Conservation (phyloP, 2,329 filamentous ascomycete species). For the Metarhizium anisopliae region DNA sequence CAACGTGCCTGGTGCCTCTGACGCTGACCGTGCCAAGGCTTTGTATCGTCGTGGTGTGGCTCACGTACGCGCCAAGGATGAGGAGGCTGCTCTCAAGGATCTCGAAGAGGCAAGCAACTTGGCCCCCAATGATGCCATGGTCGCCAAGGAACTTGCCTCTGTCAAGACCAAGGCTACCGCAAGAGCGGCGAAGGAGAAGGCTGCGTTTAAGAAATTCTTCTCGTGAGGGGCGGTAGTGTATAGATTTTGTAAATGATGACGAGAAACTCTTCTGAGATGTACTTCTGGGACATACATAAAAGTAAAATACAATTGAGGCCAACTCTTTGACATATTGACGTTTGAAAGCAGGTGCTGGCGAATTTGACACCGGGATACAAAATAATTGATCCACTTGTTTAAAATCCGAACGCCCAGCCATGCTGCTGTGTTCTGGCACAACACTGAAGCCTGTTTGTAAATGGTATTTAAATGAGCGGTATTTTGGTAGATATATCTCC, state of each 20-base stretch:
- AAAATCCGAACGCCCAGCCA: too few species aligned
- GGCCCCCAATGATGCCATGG: slow-evolving; percentile 64
- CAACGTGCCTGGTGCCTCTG: slow-evolving; percentile 53
- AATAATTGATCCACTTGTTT: too few species aligned
- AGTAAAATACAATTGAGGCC: neutral
- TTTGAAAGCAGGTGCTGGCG: too few species aligned
- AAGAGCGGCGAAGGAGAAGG: slow-evolving; percentile 79
- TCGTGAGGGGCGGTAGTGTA: slow-evolving; percentile 21
- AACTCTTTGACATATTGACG: neutral
- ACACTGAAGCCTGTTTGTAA: too few species aligned
- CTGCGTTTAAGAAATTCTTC: slow-evolving; percentile 89
- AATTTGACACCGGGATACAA: too few species aligned
- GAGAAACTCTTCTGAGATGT: neutral
- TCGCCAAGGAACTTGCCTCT: slow-evolving; percentile 64
- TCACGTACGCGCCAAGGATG: slow-evolving; percentile 68
- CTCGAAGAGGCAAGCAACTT: slow-evolving; percentile 68
- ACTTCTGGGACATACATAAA: neutral
- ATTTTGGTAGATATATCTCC: too few species aligned
- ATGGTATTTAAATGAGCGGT: too few species aligned
- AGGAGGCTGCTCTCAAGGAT: slow-evolving; percentile 69
- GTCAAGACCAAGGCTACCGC: slow-evolving; percentile 70
- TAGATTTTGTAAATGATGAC: neutral
- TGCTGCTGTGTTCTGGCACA: too few species aligned
- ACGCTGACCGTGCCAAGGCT: slow-evolving; percentile 81
- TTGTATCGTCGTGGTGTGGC: slow-evolving; percentile 76